phyloP scores from a whole-genome alignment of 2,329 filamentous ascomycete genomes.

The Biscogniauxia mediterranea region DNA sequence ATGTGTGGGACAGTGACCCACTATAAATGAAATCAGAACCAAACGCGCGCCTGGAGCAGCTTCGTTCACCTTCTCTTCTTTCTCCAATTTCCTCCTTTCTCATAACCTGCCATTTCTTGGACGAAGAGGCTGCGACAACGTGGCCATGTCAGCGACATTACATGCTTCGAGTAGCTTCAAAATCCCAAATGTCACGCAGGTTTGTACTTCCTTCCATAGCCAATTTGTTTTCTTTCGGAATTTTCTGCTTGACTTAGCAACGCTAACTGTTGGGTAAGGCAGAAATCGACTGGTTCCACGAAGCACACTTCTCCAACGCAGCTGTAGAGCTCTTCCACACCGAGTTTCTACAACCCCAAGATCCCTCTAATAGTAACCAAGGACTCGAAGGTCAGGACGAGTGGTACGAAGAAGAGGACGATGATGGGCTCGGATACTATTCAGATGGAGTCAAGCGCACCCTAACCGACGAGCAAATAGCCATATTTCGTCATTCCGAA shows the following conservation, averaged over 20 bases:
- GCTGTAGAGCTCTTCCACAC: slow-evolving; percentile 46
- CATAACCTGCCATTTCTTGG: not conserved
- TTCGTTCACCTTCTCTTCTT: not conserved
- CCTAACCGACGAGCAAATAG: slow-evolving; percentile 86
- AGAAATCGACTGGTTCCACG: slow-evolving; percentile 58
- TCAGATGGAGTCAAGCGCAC: slow-evolving; percentile 83
- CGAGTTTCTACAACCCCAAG: slow-evolving; percentile 42
- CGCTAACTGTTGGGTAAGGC: slow-evolving; percentile 43
- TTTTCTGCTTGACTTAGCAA: slow-evolving; percentile 18
- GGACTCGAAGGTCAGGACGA: slow-evolving; percentile 31
- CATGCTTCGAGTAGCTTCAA: slow-evolving; percentile 17
- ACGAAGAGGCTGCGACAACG: not conserved
- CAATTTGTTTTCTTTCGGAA: not conserved
- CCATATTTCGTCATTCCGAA: slow-evolving; percentile 87
- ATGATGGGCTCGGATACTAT: slow-evolving; percentile 79
- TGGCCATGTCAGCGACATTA: slow-evolving; percentile 23
- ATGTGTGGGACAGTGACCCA: not conserved
- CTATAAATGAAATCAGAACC: not conserved
- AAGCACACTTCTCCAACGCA: slow-evolving; percentile 55
- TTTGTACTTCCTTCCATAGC: slow-evolving; percentile 20
- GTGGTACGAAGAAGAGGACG: slow-evolving; percentile 40
- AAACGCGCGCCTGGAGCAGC: slow-evolving; percentile 1
- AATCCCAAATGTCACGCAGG: slow-evolving; percentile 39
- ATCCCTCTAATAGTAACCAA: slow-evolving; percentile 15
- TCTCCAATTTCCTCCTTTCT: not conserved